phyloP scores from a whole-genome alignment of 192 early-diverging fungal genomes.

The Mortierella alpina region DNA sequence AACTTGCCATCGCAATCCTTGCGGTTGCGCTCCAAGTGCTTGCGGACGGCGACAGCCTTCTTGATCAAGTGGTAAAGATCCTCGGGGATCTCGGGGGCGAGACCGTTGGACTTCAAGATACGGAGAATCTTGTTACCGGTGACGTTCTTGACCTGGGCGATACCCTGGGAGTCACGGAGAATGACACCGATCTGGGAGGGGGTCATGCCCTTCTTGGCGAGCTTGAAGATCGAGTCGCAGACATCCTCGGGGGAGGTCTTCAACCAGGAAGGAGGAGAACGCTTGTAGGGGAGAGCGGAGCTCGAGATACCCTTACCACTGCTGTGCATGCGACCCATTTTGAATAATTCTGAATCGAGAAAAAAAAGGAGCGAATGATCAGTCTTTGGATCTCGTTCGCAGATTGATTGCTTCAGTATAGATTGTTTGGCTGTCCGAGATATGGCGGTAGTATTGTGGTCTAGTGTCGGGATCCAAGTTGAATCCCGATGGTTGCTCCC shows the following conservation, averaged over 20 bases:
- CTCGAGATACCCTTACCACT: constrained; percentile 96
- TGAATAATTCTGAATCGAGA: constrained; percentile 52
- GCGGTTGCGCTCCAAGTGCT: constrained; percentile 99
- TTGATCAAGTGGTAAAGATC: constrained; percentile 99
- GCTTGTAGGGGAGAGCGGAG: constrained; percentile 95
- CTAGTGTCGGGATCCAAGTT: too few relatives aligned
- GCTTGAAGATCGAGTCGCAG: constrained; percentile 98
- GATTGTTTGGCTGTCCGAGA: background rate
- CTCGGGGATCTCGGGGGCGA: constrained; percentile 96
- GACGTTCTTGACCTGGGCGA: constrained; percentile 95
- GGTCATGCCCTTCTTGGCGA: constrained; percentile 98
- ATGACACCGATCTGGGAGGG: constrained; percentile 99
- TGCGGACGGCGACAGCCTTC: constrained; percentile 99
- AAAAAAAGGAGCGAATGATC: constrained; percentile 2
- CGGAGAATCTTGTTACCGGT: constrained; percentile 99
- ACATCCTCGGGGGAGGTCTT: constrained; percentile 98
- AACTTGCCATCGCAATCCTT: constrained; percentile 99
- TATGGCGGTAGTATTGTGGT: background rate
- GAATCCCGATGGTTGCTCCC: too few relatives aligned
- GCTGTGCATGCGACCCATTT: constrained; percentile 97
- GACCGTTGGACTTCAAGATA: constrained; percentile 97
- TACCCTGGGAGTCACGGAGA: constrained; percentile 97
- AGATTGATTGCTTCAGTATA: background rate
- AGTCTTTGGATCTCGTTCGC: background rate
- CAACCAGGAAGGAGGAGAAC: constrained; percentile 96